Conservation (phyloP, 441 rosid species). For the Daphne laureola region DNA sequence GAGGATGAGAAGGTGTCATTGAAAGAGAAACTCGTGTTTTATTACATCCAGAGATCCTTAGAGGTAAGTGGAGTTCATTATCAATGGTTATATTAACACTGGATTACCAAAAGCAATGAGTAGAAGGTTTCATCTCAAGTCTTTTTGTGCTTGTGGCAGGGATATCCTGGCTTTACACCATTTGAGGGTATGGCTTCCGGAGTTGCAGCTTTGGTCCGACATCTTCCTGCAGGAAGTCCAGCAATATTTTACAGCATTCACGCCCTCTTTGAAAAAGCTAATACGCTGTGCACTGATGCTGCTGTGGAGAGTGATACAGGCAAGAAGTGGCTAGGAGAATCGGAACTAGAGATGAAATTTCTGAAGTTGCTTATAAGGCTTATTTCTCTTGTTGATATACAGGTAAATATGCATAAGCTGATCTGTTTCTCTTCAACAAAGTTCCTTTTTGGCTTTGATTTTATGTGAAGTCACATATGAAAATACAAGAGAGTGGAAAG, state of each 20-base stretch:
- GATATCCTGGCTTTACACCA: conserved; percentile 72
- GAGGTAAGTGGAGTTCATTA: conserved; percentile 37
- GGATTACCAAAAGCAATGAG: conserved; percentile 3
- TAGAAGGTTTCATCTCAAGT: conserved; percentile 11
- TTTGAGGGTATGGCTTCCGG: conserved; percentile 98
- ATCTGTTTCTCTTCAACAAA: not conserved
- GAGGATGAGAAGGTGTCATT: conserved; percentile 44
- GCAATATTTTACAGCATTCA: conserved; percentile 71
- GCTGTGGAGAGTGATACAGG: conserved; percentile 30
- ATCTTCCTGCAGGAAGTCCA: conserved; percentile 94
- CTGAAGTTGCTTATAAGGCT: conserved; percentile 73
- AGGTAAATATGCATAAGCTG: conserved; percentile 34
- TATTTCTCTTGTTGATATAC: conserved; percentile 75
- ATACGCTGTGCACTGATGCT: conserved; percentile 30
- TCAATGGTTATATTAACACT: not conserved
- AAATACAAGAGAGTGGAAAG: no score
- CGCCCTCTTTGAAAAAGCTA: conserved; percentile 62
- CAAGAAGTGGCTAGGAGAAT: conserved; percentile 53
- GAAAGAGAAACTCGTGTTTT: conserved; percentile 78
- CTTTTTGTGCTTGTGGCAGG: conserved; percentile 34
- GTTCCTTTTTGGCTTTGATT: not conserved
- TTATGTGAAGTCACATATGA: no score
- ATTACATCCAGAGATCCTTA: conserved; percentile 76
- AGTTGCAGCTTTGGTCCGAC: conserved; percentile 65
- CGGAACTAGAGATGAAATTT: conserved; percentile 52